Evolutionary conservation across 2,329 filamentous ascomycete species (phyloP).

Genomic region (Calonectria ilicicola): DNA sequence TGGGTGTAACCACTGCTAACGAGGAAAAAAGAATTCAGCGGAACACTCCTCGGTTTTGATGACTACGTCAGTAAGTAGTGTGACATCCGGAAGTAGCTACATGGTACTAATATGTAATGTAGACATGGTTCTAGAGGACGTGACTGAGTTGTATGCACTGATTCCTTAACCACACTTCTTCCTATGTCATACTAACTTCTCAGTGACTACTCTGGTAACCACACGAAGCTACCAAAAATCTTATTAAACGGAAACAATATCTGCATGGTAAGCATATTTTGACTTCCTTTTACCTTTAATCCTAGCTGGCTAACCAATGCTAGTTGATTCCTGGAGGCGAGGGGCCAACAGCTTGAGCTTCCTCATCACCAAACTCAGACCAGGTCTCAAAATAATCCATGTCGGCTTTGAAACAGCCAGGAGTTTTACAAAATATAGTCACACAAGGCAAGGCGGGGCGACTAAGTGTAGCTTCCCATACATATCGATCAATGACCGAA

Average conservation of each 20-base stretch:
- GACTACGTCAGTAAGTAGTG: constrained; percentile 96
- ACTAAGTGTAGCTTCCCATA: neutral
- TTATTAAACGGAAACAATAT: constrained; percentile 98
- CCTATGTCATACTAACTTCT: constrained; percentile 35
- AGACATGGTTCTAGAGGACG: constrained; percentile 99
- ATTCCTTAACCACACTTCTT: neutral
- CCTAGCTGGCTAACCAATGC: constrained; percentile 18
- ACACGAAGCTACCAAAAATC: constrained; percentile 93
- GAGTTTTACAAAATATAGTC: neutral
- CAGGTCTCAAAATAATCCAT: constrained; percentile 20
- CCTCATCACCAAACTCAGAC: constrained; percentile 8
- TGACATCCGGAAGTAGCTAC: neutral
- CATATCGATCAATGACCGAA: constrained; percentile 16
- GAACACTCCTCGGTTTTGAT: constrained; percentile 94
- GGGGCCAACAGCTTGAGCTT: constrained; percentile 62
- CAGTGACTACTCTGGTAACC: constrained; percentile 91
- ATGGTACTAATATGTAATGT: constrained; percentile 16
- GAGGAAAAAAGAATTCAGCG: constrained; percentile 82
- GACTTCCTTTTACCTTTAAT: neutral
- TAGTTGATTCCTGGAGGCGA: constrained; percentile 86
- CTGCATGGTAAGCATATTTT: constrained; percentile 82
- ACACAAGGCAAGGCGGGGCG: neutral
- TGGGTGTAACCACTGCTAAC: constrained; percentile 22
- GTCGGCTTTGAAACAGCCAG: constrained; percentile 5
- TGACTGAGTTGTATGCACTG: constrained; percentile 87